Percentiles rank a stretch among this genome's conserved stretches.
These are phyloP conservation scores for Fusarium praegraminearum DNA, from an alignment of 2,329 filamentous ascomycete genomes.

Conservation along the genomic window DNA sequence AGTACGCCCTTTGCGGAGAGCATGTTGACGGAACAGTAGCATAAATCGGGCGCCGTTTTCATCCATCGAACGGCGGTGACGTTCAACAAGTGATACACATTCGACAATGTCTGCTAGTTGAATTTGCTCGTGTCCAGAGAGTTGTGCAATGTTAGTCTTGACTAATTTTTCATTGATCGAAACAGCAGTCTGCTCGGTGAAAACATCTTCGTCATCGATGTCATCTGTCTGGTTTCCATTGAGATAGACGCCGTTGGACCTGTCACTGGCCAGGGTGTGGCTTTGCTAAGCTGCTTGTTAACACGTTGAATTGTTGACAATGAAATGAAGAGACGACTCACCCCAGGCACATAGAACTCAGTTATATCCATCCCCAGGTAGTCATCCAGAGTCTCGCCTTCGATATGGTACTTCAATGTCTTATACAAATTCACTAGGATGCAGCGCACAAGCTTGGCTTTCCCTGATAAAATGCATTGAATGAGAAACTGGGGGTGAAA, in stretches of 20 bases:
- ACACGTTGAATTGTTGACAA: neutral
- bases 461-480: conserved; percentile 87
- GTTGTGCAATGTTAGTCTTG: conserved; percentile 77
- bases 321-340: conserved; percentile 27
- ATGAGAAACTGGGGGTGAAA: conserved; percentile 94
- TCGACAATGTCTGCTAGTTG: conserved; percentile 86
- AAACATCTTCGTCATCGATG: conserved; percentile 69
- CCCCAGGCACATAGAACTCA: conserved; percentile 64
- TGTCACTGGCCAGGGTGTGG: conserved; percentile 40
- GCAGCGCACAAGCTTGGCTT: conserved; percentile 75
- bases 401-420: conserved; percentile 83
- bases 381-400: conserved; percentile 83
- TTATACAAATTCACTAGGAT: conserved; percentile 79
- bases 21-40: conserved; percentile 86
- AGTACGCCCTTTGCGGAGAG: conserved; percentile 73
- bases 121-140: conserved; percentile 89
- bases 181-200: conserved; percentile 78
- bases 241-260: conserved; percentile 55
- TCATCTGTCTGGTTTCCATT: conserved; percentile 52
- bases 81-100: conserved; percentile 85
- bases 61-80: conserved; percentile 88
- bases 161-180: conserved; percentile 82
- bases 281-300: conserved; percentile 35
- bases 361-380: conserved; percentile 75
- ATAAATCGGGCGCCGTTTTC: conserved; percentile 90